A percentile compares a stretch with the other conserved stretches of the same genome.
These are phyloP conservation scores for Penicillium sp. DNA, from an alignment of 2,329 filamentous ascomycete genomes.

Conservation along the genomic window DNA sequence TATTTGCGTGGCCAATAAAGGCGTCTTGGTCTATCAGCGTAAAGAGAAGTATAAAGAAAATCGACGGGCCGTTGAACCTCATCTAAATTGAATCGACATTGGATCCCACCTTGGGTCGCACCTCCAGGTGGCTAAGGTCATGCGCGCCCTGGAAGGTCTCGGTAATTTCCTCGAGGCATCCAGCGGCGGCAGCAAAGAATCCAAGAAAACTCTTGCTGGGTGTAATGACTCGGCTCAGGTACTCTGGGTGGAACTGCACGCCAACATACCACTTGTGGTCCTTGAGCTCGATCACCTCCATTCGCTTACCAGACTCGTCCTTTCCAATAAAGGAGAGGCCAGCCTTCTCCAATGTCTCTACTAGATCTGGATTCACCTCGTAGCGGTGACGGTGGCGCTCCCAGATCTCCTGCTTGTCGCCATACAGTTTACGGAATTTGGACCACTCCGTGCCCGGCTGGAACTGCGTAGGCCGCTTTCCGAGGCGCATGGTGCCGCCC, in stretches of 20 bases:
- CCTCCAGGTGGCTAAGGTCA: slow-evolving; percentile 15
- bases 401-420: slow-evolving; percentile 57
- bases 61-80: neutral
- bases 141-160: slow-evolving; percentile 28
- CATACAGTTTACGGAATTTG: slow-evolving; percentile 76
- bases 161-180: slow-evolving; percentile 59
- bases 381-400: slow-evolving; percentile 90
- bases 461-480: slow-evolving; percentile 75
- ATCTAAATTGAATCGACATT: neutral
- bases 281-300: slow-evolving; percentile 82
- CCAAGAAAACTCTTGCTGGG: slow-evolving; percentile 80
- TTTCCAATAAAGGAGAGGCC: slow-evolving; percentile 80
- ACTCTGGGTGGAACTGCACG: slow-evolving; percentile 90
- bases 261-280: slow-evolving; percentile 85
- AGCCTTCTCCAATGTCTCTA: slow-evolving; percentile 68
- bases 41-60: neutral
- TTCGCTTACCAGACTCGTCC: slow-evolving; percentile 76
- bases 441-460: slow-evolving; percentile 78
- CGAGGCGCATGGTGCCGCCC: slow-evolving; percentile 87
- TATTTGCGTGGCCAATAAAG: neutral
- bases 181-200: slow-evolving; percentile 78
- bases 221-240: slow-evolving; percentile 73
- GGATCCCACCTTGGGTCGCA: neutral
- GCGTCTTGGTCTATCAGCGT: slow-evolving; percentile 5
- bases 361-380: slow-evolving; percentile 82